Conservation (phyloP, 179 eudicot genomes). For the Spinacia oleracea region DNA sequence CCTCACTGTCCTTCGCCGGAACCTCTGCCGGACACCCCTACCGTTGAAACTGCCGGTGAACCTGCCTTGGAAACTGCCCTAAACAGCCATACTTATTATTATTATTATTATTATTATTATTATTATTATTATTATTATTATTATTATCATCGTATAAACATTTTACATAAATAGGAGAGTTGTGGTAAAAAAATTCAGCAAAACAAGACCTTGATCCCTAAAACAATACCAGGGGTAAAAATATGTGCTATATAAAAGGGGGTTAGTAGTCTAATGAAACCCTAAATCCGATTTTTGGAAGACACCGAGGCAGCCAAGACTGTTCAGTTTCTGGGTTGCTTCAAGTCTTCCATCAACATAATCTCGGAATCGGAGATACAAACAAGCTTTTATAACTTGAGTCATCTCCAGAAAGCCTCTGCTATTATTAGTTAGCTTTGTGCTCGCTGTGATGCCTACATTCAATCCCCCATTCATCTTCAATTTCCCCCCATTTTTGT, state of each 20-base stretch:
- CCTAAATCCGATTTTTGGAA: constrained; percentile 21
- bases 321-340: constrained; percentile 18
- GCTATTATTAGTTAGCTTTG: constrained; percentile 28
- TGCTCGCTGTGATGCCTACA: constrained; percentile 59
- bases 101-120: no score
- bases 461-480: not conserved
- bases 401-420: constrained; percentile 56
- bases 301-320: constrained; percentile 24
- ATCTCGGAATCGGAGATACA: not conserved
- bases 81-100: no score
- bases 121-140: no score
- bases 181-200: no score
- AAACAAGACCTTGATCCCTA: no score
- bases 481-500: not conserved
- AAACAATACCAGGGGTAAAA: no score
- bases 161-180: no score
- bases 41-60: no score
- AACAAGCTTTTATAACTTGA: not conserved
- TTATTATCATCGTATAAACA: no score
- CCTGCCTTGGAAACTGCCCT: no score
- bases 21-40: no score
- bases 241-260: not conserved
- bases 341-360: constrained; percentile 8
- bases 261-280: not conserved
- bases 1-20: no score